These are phyloP conservation scores for Stephania japonica DNA, from an alignment of 164 flowering plant species.

Conservation along the genomic window DNA sequence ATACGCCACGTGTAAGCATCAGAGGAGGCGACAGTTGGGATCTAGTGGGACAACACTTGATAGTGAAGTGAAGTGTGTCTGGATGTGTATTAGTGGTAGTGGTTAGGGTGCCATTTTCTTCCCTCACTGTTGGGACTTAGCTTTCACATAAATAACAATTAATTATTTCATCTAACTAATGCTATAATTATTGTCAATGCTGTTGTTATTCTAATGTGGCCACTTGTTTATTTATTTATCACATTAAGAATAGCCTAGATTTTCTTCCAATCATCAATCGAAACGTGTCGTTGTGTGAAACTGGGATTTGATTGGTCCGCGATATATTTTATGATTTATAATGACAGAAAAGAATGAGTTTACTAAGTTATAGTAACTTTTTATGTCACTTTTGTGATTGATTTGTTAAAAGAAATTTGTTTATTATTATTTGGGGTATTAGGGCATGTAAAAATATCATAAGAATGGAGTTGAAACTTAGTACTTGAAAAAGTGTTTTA, in stretches of 20 bases:
- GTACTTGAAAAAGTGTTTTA: neutral
- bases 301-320: neutral
- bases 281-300: neutral
- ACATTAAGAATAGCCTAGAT: neutral
- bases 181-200: neutral
- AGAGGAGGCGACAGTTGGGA: neutral
- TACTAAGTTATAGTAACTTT: too few species aligned
- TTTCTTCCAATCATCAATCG: neutral
- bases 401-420: neutral
- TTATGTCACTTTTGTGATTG: neutral
- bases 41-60: neutral
- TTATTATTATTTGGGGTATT: neutral
- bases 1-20: neutral
- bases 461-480: neutral
- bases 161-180: slow-evolving; percentile 2
- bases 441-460: too few species aligned
- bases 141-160: neutral
- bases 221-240: neutral
- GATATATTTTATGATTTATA: too few species aligned
- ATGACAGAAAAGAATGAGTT: too few species aligned
- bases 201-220: neutral
- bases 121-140: neutral
- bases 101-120: neutral
- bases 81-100: neutral
- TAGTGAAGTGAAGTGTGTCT: neutral